A percentile compares a stretch with the other conserved stretches of the same genome.
phyloP scores from a whole-genome alignment of 495 filamentous ascomycete genomes.

The Penicillium samsonianum region DNA sequence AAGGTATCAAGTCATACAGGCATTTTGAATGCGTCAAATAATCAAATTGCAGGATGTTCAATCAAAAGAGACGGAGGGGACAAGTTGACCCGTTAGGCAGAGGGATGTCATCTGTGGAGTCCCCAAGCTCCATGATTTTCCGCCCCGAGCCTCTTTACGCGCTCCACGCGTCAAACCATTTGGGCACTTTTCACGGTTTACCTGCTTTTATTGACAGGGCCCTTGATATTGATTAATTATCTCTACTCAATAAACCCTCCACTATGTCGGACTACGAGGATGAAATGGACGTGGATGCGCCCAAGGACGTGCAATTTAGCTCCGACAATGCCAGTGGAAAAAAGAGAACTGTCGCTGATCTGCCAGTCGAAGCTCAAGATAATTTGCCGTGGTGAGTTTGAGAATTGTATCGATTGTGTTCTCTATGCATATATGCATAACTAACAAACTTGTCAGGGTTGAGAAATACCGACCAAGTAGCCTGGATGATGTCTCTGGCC shows the following conservation, averaged over 20 bases:
- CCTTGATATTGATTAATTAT: background rate
- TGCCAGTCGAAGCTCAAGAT: conserved; percentile 92
- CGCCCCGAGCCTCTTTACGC: conserved; percentile 51
- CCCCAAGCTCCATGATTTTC: conserved; percentile 41
- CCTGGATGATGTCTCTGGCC: conserved; percentile 91
- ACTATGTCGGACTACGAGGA: conserved; percentile 91
- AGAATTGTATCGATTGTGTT: background rate
- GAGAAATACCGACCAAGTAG: conserved; percentile 94
- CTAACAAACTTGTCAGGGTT: conserved; percentile 62
- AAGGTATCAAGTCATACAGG: conserved; percentile 40
- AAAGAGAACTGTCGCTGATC: conserved; percentile 87
- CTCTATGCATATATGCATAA: no score
- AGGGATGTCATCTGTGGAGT: conserved; percentile 43
- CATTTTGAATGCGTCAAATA: conserved; percentile 41
- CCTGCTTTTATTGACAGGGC: conserved; percentile 5
- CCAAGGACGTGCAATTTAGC: conserved; percentile 58
- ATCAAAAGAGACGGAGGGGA: conserved; percentile 17
- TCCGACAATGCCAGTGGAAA: conserved; percentile 66
- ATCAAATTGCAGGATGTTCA: conserved; percentile 21
- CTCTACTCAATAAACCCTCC: background rate
- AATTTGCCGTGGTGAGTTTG: conserved; percentile 81
- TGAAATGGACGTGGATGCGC: conserved; percentile 80
- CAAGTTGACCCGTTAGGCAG: conserved; percentile 30
- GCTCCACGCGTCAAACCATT: conserved; percentile 36
- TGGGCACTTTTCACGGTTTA: conserved; percentile 12